Evolutionary conservation across 306 rosid genomes (phyloP), one percentile per base, ranked within the genome.

Genomic region (Medicago truncatula): DNA sequence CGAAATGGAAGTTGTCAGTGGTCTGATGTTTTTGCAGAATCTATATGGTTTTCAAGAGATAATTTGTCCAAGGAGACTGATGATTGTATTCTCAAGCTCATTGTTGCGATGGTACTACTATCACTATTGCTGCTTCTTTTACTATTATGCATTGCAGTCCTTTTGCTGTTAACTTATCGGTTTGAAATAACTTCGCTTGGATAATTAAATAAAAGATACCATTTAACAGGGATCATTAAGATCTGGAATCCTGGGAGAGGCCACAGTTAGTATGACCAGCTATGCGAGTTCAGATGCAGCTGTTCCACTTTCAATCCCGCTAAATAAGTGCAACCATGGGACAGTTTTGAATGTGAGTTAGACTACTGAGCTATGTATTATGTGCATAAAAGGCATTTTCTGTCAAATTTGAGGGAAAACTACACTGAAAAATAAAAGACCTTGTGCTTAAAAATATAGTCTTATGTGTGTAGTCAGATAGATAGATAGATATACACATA

Each of bases 181-280:
- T 38, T 65, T 57, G 54, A 72, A 70, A 36, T 9, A 67, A 78
- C 41, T 70, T 53, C 66, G 63, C 50, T 52, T 54, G 67, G 76
- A 75, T 78, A 67, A 21, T 69, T 61, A 56, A 63, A 68, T 20
- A 39, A 74, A 57, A 12, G 21, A 49, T 25, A 31, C 18, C 58
- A 28, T 62, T 77, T 70, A 43, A 63, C 76, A 89, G 91, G 91
- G 89, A 59, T 89, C 89, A 50, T 80, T 77, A 58, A 82, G 87
- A 78, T 83, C 87, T 71, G 84, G 86, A 67, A 85, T 82, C 60
- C 89, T 85, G 78, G 93, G 91, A 65, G 89, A 89, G 78, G 91
- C 82, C 28, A 76, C 84, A 16, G 65, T 89, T 54, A 82, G 74
- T 56, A 47, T 87, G 91, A 71, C 76, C 56, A 73, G 78, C 80